Percentiles rank a stretch among this genome's conserved stretches.
Evolutionary conservation across 495 filamentous ascomycete species (phyloP).

Genomic region (Apiosordaria backusii): DNA sequence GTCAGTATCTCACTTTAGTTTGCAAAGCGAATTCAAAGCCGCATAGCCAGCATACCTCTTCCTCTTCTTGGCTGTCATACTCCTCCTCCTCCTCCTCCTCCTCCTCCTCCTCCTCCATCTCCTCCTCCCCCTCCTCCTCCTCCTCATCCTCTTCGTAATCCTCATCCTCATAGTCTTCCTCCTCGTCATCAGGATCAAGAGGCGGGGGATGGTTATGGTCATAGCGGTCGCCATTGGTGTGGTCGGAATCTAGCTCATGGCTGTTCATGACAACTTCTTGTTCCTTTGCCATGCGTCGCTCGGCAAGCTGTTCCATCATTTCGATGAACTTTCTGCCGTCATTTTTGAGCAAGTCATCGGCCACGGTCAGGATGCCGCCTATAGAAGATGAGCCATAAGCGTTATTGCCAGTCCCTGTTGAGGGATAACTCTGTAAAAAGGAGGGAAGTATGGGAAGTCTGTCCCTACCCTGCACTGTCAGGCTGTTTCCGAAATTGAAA

Average conservation of each 20-base stretch:
- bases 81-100: slow-evolving; percentile 85
- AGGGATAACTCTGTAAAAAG: slow-evolving; percentile 38
- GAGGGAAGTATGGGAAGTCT: slow-evolving; percentile 37
- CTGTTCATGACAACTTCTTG: slow-evolving; percentile 75
- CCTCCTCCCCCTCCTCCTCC: slow-evolving; percentile 64
- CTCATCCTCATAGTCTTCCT: slow-evolving; percentile 60
- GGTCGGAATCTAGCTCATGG: slow-evolving; percentile 58
- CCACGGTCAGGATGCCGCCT: slow-evolving; percentile 98
- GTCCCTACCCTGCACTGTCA: slow-evolving; percentile 88
- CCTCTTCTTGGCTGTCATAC: slow-evolving; percentile 84
- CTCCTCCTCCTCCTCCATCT: slow-evolving; percentile 62
- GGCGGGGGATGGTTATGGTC: slow-evolving; percentile 49
- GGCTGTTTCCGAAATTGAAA: slow-evolving; percentile 94
- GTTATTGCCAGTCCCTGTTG: slow-evolving; percentile 33
- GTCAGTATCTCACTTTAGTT: too few relatives aligned
- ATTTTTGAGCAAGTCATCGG: slow-evolving; percentile 97
- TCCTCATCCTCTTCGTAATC: slow-evolving; percentile 75
- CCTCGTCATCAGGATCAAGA: slow-evolving; percentile 65
- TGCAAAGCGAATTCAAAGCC: background rate
- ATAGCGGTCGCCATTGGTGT: slow-evolving; percentile 43
- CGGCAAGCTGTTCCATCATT: slow-evolving; percentile 99
- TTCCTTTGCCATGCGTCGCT: slow-evolving; percentile 94
- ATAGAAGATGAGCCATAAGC: slow-evolving; percentile 45
- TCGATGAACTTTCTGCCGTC: slow-evolving; percentile 99
- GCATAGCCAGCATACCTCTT: slow-evolving; percentile 49